A percentile compares a stretch with the other conserved stretches of the same genome.
phyloP scores from a whole-genome alignment of 371 early-diverging fungal genomes.

The Mortierella polycephala region DNA sequence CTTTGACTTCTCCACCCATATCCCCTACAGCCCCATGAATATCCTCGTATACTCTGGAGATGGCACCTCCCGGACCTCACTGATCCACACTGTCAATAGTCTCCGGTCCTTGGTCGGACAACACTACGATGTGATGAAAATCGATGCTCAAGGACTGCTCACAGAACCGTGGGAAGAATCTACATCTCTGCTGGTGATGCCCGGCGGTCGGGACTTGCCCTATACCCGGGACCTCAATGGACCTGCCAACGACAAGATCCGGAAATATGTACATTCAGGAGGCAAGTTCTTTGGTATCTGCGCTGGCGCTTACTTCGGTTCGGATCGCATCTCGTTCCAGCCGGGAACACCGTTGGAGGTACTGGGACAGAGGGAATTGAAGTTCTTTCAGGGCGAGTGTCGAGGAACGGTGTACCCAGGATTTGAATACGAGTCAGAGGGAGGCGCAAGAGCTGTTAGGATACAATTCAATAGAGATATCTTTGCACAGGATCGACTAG shows the following conservation, averaged over 20 bases:
- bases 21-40: constrained; percentile 67
- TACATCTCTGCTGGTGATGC: constrained; percentile 86
- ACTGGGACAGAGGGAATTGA: constrained; percentile 76
- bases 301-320: constrained; percentile 92
- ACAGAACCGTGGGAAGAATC: constrained; percentile 89
- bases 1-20: constrained; percentile 41
- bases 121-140: constrained; percentile 85
- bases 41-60: constrained; percentile 86
- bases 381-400: constrained; percentile 77
- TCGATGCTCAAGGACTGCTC: constrained; percentile 76
- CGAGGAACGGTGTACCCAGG: constrained; percentile 81
- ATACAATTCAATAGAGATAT: constrained; percentile 17
- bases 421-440: constrained; percentile 84
- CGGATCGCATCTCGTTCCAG: constrained; percentile 81
- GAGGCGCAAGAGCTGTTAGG: constrained; percentile 60
- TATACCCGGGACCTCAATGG: constrained; percentile 78
- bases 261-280: constrained; percentile 78
- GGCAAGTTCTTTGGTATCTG: constrained; percentile 94
- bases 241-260: constrained; percentile 68
- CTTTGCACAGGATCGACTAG: constrained; percentile 13
- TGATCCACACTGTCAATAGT: constrained; percentile 74
- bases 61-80: constrained; percentile 77
- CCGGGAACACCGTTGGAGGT: constrained; percentile 73
- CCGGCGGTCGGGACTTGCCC: constrained; percentile 91
- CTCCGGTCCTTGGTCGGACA: constrained; percentile 77